Evolutionary conservation across 331 rosid species (phyloP), one percentile per base, ranked within the genome.

Genomic region (Quercus tomentella): DNA sequence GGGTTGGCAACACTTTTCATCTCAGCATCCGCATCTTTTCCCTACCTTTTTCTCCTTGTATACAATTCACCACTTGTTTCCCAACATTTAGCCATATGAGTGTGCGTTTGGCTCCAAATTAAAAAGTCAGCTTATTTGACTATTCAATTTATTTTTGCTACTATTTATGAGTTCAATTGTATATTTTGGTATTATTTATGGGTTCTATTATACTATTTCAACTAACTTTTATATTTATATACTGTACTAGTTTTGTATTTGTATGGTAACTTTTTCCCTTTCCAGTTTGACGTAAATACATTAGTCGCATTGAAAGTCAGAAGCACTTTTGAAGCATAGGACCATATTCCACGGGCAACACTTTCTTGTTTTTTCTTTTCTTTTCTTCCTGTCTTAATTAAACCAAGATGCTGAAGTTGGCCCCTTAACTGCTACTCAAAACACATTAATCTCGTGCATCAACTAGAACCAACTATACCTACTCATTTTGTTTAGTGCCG

Each of bases 11-110:
- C 79, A 37, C 52, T 37, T 4, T 26, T 76, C 74, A n/a, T 72
- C 78, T 72, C 83, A 84, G 92, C 83, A 75, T 82, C 84, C 49
- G 72, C 74, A 82, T 77, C 76, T 77, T 77, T 74, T 12, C 56
- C 7, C 51, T 41, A 25, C 43, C 56, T 30, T 45, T 45, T 33
- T 10, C 28, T 20, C 35, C 68, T 31, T 33, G 54, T 22, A 63
- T 25, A 31, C 76, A 70, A 71, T 54, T 77, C 21, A 56, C 43
- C 43, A 57, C 35, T 76, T 63, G 18, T 62, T 52, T 78, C 43
- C 65, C 74, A 57, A 37, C 56, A n/a, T 45, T 71, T 8, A 33
- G 74, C 56, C 67, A 15, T 21, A 20, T n/a, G 12, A 55, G 33
- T 0, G 1, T 37, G 43, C 0, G 43, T 7, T 5, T 7, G 10